Base-by-base conservation (phyloP, 106 monocot genomes). In the Alisma plantagoaquatica region DNA sequence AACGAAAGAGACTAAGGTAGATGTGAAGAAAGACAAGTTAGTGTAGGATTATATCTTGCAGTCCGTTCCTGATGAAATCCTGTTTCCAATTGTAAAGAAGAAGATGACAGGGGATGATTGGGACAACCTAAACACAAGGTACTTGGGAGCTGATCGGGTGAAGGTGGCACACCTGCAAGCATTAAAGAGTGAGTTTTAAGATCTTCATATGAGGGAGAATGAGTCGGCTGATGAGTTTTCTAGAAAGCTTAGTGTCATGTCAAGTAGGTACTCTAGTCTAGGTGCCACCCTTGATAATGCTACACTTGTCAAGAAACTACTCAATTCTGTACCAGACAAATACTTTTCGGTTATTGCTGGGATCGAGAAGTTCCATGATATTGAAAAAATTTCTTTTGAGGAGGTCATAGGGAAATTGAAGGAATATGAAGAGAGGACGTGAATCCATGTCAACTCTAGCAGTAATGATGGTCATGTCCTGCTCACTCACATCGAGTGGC, bases 331-430 rank as follows among this genome's bases (percentile, higher is more conserved):
- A 2, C 59, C 59, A 3, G 59, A 59, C 18, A 1, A 24, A 3
- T 59, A 43, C 42, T 27, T 44, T 10, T 8, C 10, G 3, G 46
- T 61, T 6, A 42, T 61, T 31, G 47, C 47, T 18, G 61, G 59
- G 35, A 38, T 63, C 63, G 63, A 63, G 28, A 32, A 51, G 29
- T 63, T 63, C 51, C 52, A 50, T 10, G 51, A 63, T n/a, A 15
- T 63, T 17, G 33, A 51, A 11, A 41, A 30, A 24, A 50, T 63
- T 23, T n/a, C 21, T 26, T 63, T 63, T 31, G 63, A 63, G 35
- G 63, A 24, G 0, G 31, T 63, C n/a, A n/a, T n/a, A n/a, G 49
- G 50, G 15, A 23, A 51, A 14, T 23, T 63, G 15, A 63, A 51
- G 51, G 51, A 49, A 2, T 63, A 33, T 23, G 63, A 52, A 3